phyloP scores from a whole-genome alignment of 1,139 yeast genomes.

The Martiniozyma asiatica region DNA sequence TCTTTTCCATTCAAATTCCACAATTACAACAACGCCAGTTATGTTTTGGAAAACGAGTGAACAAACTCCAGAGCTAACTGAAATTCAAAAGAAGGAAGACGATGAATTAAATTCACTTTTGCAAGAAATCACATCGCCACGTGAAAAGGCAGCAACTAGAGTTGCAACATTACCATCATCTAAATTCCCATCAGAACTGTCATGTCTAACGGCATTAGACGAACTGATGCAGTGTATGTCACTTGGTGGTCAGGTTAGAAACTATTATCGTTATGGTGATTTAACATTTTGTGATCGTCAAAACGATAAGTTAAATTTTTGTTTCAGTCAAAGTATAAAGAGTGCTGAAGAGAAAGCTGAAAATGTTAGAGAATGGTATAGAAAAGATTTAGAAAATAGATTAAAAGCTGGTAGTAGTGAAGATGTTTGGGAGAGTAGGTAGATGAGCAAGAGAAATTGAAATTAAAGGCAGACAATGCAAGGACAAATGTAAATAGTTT shows the following conservation, averaged over 20 bases:
- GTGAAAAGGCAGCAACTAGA: conserved; percentile 18
- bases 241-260: conserved; percentile 75
- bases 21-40: neutral
- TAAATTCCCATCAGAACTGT: conserved; percentile 36
- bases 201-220: conserved; percentile 74
- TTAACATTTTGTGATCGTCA: conserved; percentile 60
- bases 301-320: conserved; percentile 69
- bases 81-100: too few species aligned
- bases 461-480: too few species aligned
- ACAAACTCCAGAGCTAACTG: too few species aligned
- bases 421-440: conserved; percentile 68
- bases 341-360: conserved; percentile 36
- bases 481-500: too few species aligned
- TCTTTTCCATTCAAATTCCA: conserved; percentile 2
- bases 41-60: too few species aligned
- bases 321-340: conserved; percentile 46
- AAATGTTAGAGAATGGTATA: conserved; percentile 61
- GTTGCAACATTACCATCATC: conserved; percentile 17
- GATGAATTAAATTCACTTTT: too few species aligned
- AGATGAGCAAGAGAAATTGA: too few species aligned
- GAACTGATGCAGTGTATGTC: conserved; percentile 80
- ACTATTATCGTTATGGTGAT: conserved; percentile 73
- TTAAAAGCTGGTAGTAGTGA: conserved; percentile 62
- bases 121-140: too few species aligned
- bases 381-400: conserved; percentile 47